A percentile compares a stretch with the other conserved stretches of the same genome.
phyloP scores from a whole-genome alignment of 2,329 filamentous ascomycete genomes.

The Coccinonectria pachysandricola region DNA sequence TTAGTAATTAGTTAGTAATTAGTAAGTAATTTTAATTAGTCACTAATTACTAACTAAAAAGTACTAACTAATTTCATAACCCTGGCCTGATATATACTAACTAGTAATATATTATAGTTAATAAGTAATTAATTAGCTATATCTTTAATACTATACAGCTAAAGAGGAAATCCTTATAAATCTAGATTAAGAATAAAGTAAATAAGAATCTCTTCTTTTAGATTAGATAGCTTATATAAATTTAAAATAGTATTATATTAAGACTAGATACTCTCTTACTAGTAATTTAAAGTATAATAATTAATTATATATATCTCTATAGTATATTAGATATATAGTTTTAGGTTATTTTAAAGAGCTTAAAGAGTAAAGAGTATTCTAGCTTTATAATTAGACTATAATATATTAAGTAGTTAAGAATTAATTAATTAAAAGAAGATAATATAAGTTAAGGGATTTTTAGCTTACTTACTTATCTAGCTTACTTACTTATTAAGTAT shows the following conservation, averaged over 20 bases:
- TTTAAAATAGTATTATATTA: slow-evolving; percentile 1
- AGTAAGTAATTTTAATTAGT: slow-evolving; percentile 1
- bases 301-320: background rate
- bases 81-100: too few relatives aligned
- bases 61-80: too few relatives aligned
- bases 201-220: slow-evolving; percentile 1
- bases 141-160: too few relatives aligned
- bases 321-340: background rate
- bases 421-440: background rate
- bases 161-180: too few relatives aligned
- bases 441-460: background rate
- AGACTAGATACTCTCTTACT: background rate
- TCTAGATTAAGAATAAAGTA: background rate
- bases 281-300: background rate
- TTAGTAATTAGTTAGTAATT: too few relatives aligned
- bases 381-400: background rate
- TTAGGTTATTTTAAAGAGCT: background rate
- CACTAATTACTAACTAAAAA: too few relatives aligned
- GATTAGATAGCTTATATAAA: slow-evolving; percentile 1
- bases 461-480: background rate
- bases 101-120: background rate
- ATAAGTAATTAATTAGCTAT: too few relatives aligned
- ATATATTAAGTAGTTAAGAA: background rate
- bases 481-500: background rate
- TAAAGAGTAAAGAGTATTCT: background rate